Conservation (phyloP, 1,284 basidiomycete genomes). For the Hemileia vastatrix region DNA sequence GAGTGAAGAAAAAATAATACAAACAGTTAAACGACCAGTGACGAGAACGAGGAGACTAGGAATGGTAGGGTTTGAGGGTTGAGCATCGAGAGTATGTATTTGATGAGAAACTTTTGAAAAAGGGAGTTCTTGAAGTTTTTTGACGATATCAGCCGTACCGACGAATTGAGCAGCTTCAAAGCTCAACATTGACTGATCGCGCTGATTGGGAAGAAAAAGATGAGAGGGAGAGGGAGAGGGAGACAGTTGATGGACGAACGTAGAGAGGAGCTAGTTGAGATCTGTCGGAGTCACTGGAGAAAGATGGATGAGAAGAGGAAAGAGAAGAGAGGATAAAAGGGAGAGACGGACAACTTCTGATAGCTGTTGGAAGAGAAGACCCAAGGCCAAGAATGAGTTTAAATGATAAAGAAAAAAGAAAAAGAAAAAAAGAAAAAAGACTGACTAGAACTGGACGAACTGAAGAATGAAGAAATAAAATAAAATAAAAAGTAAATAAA, state of each 20-base stretch:
- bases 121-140: slow-evolving; percentile 75
- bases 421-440: neutral
- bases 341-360: slow-evolving; percentile 9
- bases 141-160: slow-evolving; percentile 57
- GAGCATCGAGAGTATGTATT: slow-evolving; percentile 74
- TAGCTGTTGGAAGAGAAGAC: slow-evolving; percentile 4
- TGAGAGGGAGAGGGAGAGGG: neutral
- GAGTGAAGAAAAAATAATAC: neutral
- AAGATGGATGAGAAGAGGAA: neutral
- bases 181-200: slow-evolving; percentile 73
- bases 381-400: neutral
- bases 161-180: slow-evolving; percentile 64
- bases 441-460: slow-evolving; percentile 21
- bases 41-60: slow-evolving; percentile 74
- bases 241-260: slow-evolving; percentile 25
- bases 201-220: slow-evolving; percentile 49
- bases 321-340: neutral
- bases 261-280: slow-evolving; percentile 39
- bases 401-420: neutral
- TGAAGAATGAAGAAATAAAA: neutral
- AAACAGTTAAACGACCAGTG: slow-evolving; percentile 59
- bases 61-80: slow-evolving; percentile 61
- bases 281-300: slow-evolving; percentile 39
- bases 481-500: too few relatives aligned
- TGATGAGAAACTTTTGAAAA: slow-evolving; percentile 75